Evolutionary conservation across 176 grass and related monocot genomes (phyloP).

Genomic region (sorghum (Sorghum bicolor)): Sorghum_bicolor_NCBIv3 NC_012870.2:14748001-14748500

Average conservation of each 20-base stretch:
- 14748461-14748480: constrained; percentile 84
- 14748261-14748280: constrained; percentile 83
- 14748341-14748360: background rate
- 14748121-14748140: constrained; percentile 45
- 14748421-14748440: constrained; percentile 94
- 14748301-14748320: constrained; percentile 58
- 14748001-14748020: constrained; percentile 34
- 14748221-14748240: constrained; percentile 19
- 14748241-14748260: constrained; percentile 67
- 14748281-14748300: constrained; percentile 94
- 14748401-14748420: constrained; percentile 83
- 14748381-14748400: constrained; percentile 84
- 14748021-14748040: constrained; percentile 13
- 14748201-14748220: background rate
- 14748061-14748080: background rate
- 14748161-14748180: background rate
- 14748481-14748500: constrained; percentile 93
- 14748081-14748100: background rate
- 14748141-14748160: background rate
- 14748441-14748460: constrained; percentile 95
- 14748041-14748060: constrained; percentile 10
- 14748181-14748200: background rate
- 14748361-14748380: background rate
- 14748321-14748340: background rate
- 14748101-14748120: constrained; percentile 43